Conservation (phyloP, 148 eudicot genomes). For the Salicornia ramosissima region DNA sequence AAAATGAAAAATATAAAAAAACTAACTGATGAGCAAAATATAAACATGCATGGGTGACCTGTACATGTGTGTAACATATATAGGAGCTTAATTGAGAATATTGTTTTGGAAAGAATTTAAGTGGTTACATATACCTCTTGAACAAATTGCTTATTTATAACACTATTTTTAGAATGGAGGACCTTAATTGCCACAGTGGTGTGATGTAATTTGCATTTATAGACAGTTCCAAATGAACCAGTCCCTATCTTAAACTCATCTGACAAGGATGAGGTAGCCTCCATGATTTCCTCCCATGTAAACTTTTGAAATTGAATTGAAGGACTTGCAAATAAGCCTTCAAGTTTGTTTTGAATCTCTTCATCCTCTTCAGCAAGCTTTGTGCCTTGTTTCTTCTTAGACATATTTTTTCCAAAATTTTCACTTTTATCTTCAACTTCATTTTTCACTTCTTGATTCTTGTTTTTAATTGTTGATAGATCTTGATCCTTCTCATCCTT, state of each 20-base stretch:
- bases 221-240: constrained; percentile 86
- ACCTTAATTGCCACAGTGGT: constrained; percentile 86
- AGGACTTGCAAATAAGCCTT: constrained; percentile 41
- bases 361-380: constrained; percentile 45
- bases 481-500: constrained; percentile 37
- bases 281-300: constrained; percentile 74
- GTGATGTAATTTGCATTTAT: constrained; percentile 78
- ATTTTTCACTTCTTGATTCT: constrained; percentile 39
- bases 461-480: constrained; percentile 22
- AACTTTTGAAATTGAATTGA: constrained; percentile 55
- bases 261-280: constrained; percentile 69
- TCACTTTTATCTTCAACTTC: constrained; percentile 48
- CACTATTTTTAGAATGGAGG: constrained; percentile 59
- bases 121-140: constrained; percentile 58
- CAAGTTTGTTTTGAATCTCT: constrained; percentile 54
- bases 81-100: constrained; percentile 3
- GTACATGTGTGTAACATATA: too few species aligned
- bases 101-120: too few species aligned
- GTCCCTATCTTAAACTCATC: constrained; percentile 63
- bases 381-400: constrained; percentile 40
- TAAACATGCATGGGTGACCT: too few species aligned
- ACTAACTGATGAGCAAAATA: too few species aligned
- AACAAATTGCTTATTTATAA: constrained; percentile 64
- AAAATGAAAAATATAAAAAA: too few species aligned
- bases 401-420: constrained; percentile 46